These are phyloP conservation scores for Phytophthora sojae DNA, from an alignment of 352 stramenopile genomes.

Conservation along the genomic window DNA sequence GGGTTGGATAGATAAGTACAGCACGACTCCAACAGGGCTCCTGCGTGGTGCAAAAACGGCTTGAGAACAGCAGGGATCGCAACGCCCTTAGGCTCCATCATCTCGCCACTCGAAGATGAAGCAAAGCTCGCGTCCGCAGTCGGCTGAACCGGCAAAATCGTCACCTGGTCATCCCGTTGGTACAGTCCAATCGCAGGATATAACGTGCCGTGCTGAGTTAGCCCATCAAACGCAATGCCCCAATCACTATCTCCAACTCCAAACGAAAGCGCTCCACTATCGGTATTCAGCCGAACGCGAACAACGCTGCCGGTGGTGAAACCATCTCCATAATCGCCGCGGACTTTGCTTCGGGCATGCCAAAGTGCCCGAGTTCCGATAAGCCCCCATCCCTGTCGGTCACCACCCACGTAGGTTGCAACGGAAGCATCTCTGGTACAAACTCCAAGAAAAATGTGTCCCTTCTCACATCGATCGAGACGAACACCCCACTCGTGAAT, in stretches of 20 bases:
- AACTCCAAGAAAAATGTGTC: constrained; percentile 91
- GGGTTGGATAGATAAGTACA: constrained; percentile 57
- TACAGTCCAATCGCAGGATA: constrained; percentile 91
- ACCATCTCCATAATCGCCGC: constrained; percentile 88
- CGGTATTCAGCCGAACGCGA: constrained; percentile 85
- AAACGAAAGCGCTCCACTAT: constrained; percentile 89
- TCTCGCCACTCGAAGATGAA: constrained; percentile 30
- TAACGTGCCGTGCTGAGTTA: constrained; percentile 89
- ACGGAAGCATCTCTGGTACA: constrained; percentile 88
- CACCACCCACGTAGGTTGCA: constrained; percentile 89
- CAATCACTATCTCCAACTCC: constrained; percentile 89
- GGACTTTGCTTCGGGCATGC: constrained; percentile 91
- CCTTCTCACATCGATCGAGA: constrained; percentile 90
- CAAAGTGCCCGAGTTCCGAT: constrained; percentile 90
- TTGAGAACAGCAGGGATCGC: constrained; percentile 76
- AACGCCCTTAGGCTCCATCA: constrained; percentile 45
- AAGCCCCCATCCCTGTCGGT: constrained; percentile 89
- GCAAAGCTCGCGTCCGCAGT: constrained; percentile 44
- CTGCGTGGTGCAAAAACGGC: constrained; percentile 77
- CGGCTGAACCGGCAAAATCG: constrained; percentile 75
- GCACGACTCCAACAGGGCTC: constrained; percentile 61
- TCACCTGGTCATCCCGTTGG: constrained; percentile 90
- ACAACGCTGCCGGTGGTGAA: constrained; percentile 90
- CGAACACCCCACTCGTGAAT: constrained; percentile 90
- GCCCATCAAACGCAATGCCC: constrained; percentile 89